These are phyloP conservation scores for Neurospora sublineolata DNA, from an alignment of 495 filamentous ascomycete genomes.

Conservation along the genomic window DNA sequence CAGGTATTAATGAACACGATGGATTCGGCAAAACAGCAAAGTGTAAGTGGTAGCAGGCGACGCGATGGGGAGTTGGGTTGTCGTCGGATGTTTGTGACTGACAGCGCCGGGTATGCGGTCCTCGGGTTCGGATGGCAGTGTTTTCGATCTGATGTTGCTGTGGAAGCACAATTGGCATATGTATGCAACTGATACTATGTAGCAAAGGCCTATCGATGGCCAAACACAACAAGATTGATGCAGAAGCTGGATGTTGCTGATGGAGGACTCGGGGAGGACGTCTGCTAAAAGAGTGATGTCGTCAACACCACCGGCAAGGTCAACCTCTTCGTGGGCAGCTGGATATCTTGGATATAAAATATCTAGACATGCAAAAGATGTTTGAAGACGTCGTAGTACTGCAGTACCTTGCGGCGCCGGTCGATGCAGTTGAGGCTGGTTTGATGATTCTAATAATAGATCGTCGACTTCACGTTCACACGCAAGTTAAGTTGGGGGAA, in stretches of 20 bases:
- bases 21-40: not conserved
- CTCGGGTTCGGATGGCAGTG: not conserved
- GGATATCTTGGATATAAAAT: not conserved
- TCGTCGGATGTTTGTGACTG: not conserved
- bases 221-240: not conserved
- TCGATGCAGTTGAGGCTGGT: constrained; percentile 27
- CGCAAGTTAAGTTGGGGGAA: constrained; percentile 11
- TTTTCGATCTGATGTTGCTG: not conserved
- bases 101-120: not conserved
- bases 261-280: not conserved
- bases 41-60: not conserved
- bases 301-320: not conserved
- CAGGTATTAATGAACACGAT: not conserved
- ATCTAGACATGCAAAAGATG: not conserved
- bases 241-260: not conserved
- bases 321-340: not conserved
- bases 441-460: constrained; percentile 26
- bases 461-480: constrained; percentile 3
- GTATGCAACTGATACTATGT: not conserved
- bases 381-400: not conserved
- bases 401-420: constrained; percentile 18
- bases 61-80: not conserved
- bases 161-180: not conserved
- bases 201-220: too few species aligned
- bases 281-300: not conserved